phyloP scores from a whole-genome alignment of 768 basidiomycete genomes.

The Serpula lacrymans region DNA sequence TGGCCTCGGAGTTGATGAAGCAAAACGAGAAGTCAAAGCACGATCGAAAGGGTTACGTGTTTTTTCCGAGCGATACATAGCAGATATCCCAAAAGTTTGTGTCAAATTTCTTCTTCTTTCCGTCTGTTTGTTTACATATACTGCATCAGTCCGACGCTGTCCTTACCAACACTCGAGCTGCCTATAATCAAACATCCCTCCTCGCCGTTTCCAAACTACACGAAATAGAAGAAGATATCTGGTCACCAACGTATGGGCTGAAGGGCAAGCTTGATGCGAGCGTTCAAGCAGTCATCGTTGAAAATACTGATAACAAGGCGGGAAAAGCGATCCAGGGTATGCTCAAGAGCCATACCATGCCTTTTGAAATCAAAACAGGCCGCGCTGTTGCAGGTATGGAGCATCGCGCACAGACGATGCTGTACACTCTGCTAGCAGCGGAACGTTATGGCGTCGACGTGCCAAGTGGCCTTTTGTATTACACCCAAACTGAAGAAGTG shows the following conservation, averaged over 20 bases:
- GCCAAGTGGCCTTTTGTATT: constrained; percentile 83
- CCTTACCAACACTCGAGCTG: constrained; percentile 65
- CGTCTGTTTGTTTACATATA: not conserved
- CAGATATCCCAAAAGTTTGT: constrained; percentile 58
- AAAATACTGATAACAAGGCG: constrained; percentile 29
- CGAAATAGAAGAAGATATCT: constrained; percentile 96
- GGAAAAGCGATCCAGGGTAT: constrained; percentile 16
- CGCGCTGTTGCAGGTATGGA: constrained; percentile 74
- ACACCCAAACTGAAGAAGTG: constrained; percentile 89
- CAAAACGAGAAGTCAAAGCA: constrained; percentile 55
- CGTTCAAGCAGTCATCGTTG: constrained; percentile 63
- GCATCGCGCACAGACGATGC: constrained; percentile 96
- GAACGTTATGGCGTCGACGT: constrained; percentile 89
- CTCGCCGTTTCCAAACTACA: constrained; percentile 75
- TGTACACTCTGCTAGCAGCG: constrained; percentile 87
- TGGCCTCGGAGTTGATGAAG: constrained; percentile 55
- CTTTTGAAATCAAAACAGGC: constrained; percentile 97
- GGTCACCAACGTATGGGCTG: constrained; percentile 91
- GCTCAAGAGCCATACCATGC: constrained; percentile 40
- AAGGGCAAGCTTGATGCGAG: constrained; percentile 96
- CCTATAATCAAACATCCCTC: constrained; percentile 42
- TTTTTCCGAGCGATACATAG: constrained; percentile 68
- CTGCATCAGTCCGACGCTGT: constrained; percentile 53
- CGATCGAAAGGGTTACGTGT: constrained; percentile 62
- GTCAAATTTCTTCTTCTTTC: not conserved